These are phyloP conservation scores for Colletotrichum paranaense DNA, from an alignment of 2,329 filamentous ascomycete genomes.

Conservation along the genomic window DNA sequence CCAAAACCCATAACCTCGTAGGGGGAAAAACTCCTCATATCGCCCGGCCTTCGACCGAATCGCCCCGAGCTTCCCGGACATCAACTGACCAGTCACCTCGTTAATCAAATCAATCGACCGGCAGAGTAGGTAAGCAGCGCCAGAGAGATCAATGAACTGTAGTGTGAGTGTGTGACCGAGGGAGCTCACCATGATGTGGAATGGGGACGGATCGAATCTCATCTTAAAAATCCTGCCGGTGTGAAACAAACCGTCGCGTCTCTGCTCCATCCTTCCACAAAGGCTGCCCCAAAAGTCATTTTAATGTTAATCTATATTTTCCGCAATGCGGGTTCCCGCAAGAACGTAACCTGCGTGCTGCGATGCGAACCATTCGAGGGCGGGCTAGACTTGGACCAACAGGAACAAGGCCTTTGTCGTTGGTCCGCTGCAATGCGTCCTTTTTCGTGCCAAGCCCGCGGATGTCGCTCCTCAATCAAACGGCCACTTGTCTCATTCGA, in stretches of 20 bases:
- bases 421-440: not conserved
- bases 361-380: constrained; percentile 4
- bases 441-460: not conserved
- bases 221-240: constrained; percentile 32
- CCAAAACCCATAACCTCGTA: not conserved
- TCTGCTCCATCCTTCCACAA: constrained; percentile 10
- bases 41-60: constrained; percentile 22
- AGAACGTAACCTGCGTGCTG: constrained; percentile 4
- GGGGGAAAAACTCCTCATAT: not conserved
- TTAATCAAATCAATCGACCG: constrained; percentile 2
- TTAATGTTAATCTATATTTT: constrained; percentile 22
- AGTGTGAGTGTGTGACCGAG: too few relatives aligned
- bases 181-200: not conserved
- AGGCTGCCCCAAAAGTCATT: constrained; percentile 25
- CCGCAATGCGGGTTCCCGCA: constrained; percentile 8
- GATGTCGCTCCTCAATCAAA: not conserved
- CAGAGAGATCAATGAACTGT: not conserved
- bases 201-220: constrained; percentile 18
- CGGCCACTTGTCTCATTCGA: not conserved
- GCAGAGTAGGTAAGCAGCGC: not conserved
- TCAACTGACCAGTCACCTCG: constrained; percentile 9
- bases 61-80: not conserved
- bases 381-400: not conserved
- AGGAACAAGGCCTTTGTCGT: constrained; percentile 9
- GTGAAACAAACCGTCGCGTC: constrained; percentile 31